Evolutionary conservation across 2,329 filamentous ascomycete genomes (phyloP).

Genomic region (Trichocomaceae sp.): DNA sequence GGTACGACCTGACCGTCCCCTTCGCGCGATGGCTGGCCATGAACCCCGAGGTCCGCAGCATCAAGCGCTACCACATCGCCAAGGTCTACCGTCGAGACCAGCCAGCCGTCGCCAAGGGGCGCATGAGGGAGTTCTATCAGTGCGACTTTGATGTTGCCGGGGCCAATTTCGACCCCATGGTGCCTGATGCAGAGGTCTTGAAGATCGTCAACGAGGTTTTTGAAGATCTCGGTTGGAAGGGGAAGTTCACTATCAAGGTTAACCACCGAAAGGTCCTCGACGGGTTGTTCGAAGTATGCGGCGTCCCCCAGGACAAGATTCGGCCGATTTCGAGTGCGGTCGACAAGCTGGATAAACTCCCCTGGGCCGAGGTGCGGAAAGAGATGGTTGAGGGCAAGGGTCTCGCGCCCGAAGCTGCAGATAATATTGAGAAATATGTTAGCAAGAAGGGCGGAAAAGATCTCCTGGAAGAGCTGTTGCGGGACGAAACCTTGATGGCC

Average conservation of each 20-base stretch:
- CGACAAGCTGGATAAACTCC: slow-evolving; percentile 90
- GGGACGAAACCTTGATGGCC: slow-evolving; percentile 59
- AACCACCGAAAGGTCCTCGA: slow-evolving; percentile 94
- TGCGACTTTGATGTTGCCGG: slow-evolving; percentile 96
- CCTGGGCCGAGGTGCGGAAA: slow-evolving; percentile 81
- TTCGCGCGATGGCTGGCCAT: slow-evolving; percentile 91
- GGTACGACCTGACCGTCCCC: slow-evolving; percentile 82
- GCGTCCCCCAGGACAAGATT: slow-evolving; percentile 80
- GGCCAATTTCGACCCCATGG: slow-evolving; percentile 72
- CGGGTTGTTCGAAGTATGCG: slow-evolving; percentile 84
- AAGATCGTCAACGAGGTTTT: slow-evolving; percentile 82
- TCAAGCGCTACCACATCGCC: slow-evolving; percentile 92
- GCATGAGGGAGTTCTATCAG: slow-evolving; percentile 95
- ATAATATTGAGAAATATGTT: slow-evolving; percentile 83
- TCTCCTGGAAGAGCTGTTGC: slow-evolving; percentile 62
- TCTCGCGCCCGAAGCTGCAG: slow-evolving; percentile 66
- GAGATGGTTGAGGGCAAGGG: slow-evolving; percentile 95
- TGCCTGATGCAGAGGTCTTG: slow-evolving; percentile 85
- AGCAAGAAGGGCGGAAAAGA: slow-evolving; percentile 67
- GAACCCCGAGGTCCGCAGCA: slow-evolving; percentile 73
- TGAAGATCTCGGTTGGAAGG: slow-evolving; percentile 66
- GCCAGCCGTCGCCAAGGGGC: slow-evolving; percentile 80
- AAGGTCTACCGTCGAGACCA: slow-evolving; percentile 83
- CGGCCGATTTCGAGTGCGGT: slow-evolving; percentile 86
- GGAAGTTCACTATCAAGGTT: slow-evolving; percentile 78